Conservation (phyloP, 1,139 yeast species). For the Nakaseomyces kungkrabaensis region DNA sequence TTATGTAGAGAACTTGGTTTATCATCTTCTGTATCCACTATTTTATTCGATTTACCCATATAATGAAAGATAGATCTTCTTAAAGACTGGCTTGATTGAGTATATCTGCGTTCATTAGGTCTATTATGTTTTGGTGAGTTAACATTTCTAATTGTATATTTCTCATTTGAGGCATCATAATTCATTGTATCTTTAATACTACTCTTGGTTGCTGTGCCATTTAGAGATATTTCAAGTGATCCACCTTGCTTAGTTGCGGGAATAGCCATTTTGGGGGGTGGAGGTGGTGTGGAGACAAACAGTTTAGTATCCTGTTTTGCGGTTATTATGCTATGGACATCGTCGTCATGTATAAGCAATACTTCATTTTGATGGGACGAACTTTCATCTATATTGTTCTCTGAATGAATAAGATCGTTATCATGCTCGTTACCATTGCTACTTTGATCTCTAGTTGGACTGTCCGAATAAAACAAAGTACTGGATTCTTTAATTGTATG, state of each 20-base stretch:
- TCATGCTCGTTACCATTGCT: not conserved
- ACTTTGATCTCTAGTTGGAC: not conserved
- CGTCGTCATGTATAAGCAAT: conserved; percentile 21
- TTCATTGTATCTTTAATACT: not conserved
- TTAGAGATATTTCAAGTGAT: conserved; percentile 59
- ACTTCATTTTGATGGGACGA: conserved; percentile 11
- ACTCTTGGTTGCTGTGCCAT: not conserved
- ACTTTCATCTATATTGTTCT: not conserved
- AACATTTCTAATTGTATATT: not conserved
- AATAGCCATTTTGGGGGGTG: conserved; percentile 71
- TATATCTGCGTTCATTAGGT: not conserved
- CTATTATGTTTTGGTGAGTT: not conserved
- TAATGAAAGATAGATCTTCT: conserved; percentile 19
- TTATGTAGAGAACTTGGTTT: conserved; percentile 7
- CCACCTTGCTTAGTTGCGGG: conserved; percentile 77
- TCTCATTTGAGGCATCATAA: not conserved
- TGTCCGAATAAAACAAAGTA: not conserved
- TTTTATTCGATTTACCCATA: conserved; percentile 9
- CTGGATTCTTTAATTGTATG: not conserved
- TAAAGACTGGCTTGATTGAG: conserved; percentile 11
- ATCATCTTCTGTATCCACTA: conserved; percentile 5
- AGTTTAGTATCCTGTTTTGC: conserved; percentile 27
- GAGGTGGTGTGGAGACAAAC: conserved; percentile 39
- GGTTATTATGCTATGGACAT: conserved; percentile 29
- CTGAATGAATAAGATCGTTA: not conserved